phyloP scores from a whole-genome alignment of 495 filamentous ascomycete genomes.

The Penicillium pulvis region DNA sequence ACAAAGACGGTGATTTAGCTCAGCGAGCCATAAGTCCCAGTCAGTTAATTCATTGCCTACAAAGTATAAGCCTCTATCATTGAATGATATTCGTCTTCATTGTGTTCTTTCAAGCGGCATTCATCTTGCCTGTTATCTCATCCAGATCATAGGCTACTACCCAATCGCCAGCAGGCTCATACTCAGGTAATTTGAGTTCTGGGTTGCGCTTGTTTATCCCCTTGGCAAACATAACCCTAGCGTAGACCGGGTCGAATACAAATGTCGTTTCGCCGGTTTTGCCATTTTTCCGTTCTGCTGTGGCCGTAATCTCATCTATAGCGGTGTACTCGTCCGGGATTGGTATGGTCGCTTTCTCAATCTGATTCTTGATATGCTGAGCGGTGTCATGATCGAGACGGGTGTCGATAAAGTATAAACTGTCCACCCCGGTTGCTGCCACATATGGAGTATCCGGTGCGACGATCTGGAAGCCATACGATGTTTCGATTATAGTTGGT shows the following conservation, averaged over 20 bases:
- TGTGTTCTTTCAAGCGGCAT: neutral
- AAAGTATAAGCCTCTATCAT: neutral
- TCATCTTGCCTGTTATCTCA: neutral
- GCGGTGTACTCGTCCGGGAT: constrained; percentile 11
- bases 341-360: constrained; percentile 15
- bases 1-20: no score
- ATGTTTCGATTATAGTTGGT: constrained; percentile 15
- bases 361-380: constrained; percentile 20
- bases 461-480: constrained; percentile 15
- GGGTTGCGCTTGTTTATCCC: constrained; percentile 20
- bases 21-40: no score
- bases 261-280: constrained; percentile 21
- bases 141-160: constrained; percentile 17
- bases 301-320: constrained; percentile 19
- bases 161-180: constrained; percentile 19
- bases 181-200: constrained; percentile 18
- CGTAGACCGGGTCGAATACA: constrained; percentile 17
- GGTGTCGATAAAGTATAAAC: constrained; percentile 24
- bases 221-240: constrained; percentile 19
- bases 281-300: constrained; percentile 13
- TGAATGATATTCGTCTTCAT: neutral
- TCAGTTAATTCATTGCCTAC: neutral
- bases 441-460: constrained; percentile 24
- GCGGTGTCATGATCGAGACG: constrained; percentile 18
- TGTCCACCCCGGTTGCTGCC: constrained; percentile 10